Base-by-base conservation (phyloP, 345 rosid genomes). In the Populus tremula region DNA sequence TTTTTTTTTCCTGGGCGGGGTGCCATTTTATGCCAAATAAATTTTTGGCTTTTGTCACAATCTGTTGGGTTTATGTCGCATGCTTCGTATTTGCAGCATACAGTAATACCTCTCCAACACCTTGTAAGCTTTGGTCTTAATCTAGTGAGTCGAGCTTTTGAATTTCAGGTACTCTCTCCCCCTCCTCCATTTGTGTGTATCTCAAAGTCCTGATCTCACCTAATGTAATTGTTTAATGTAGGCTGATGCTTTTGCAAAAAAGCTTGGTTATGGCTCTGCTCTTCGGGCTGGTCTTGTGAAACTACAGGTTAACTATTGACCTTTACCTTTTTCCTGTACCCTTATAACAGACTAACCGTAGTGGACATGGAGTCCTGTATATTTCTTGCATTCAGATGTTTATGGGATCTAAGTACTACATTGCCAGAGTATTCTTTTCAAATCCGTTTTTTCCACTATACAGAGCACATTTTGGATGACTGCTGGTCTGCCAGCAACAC, bases 181-280 rank as follows among this genome's bases (percentile, higher is more conserved):
- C 20, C 66, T 50, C 25, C 2, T 67, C 23, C 49, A 4, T 56
- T 31, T 9, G 23, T 8, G 63, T 3, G 63, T 23, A 25, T 59
- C 63, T 59, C 2, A 59, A 56, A 27, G 43, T 17, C 10, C 72
- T 39, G n/a, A 25, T 73, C 35, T 54, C 25, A 63, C 59, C 76
- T 25, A 61, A 73, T 73, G 31, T 70, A 10, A 31, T 56, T 38
- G 29, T 27, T 63, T 39, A 72, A 35, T 84, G 79, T 63, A 94
- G 99, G 99, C 99, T 80, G 98, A 96, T 88, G 98, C 94, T 2
- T 96, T 96, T 88, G 97, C 97, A 21, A 93, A 89, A 88, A 94
- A 89, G 71, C 96, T 94, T 78, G 97, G 97, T 25, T 96, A 91
- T 85, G 87, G 92, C 23, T 70, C 90, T 78, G 76, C 92, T 78